Percentiles rank a stretch among this genome's conserved stretches.
Conservation (phyloP, 225 moss, liverwort and hornwort species). For the Pseudoscleropodium purum region DNA sequence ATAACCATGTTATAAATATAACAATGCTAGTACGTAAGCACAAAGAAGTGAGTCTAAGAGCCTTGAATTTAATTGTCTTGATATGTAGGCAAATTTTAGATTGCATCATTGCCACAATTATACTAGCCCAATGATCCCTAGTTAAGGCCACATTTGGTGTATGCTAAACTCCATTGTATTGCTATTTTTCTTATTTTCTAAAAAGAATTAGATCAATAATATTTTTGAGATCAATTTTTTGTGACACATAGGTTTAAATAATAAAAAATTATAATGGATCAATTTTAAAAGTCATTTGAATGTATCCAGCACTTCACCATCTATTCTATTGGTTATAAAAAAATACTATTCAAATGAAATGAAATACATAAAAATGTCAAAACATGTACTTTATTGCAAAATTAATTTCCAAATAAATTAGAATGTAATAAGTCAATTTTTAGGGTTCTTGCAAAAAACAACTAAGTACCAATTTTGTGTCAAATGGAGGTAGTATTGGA, state of each 20-base stretch:
- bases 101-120: not conserved
- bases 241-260: not conserved
- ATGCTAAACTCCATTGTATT: not conserved
- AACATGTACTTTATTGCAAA: not conserved
- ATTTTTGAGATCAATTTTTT: not conserved
- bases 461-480: not conserved
- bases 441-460: not conserved
- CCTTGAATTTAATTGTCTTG: not conserved
- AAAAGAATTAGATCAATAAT: accelerated
- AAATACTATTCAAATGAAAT: not conserved
- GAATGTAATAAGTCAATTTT: not conserved
- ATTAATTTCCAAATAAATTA: not conserved
- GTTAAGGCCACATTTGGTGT: not conserved
- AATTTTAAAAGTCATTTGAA: not conserved
- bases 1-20: too few relatives aligned
- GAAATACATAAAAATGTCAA: not conserved
- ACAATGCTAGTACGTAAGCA: too few relatives aligned
- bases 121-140: not conserved
- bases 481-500: not conserved
- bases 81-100: accelerated
- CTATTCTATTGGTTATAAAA: not conserved
- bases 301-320: too few relatives aligned
- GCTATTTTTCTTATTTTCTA: too few relatives aligned
- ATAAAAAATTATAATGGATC: not conserved
- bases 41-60: too few relatives aligned